Evolutionary conservation across 306 rosid species (phyloP).

Genomic region (Pterocarpus macrocarpus): DNA sequence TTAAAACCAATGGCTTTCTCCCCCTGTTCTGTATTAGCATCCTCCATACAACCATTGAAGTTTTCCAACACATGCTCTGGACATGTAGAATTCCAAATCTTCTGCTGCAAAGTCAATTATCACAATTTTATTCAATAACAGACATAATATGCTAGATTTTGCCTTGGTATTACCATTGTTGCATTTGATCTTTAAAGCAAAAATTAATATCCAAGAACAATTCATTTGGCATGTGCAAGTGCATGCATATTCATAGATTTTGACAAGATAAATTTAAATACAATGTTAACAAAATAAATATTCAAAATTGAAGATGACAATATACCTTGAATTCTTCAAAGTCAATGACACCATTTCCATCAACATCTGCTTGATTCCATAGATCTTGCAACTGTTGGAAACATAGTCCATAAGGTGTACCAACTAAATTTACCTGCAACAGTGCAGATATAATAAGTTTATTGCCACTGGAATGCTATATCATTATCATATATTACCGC

Average conservation of each 20-base stretch:
- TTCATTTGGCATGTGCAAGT: not conserved
- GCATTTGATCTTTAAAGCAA: conserved; percentile 5
- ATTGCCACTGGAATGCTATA: conserved; percentile 8
- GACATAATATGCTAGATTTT: conserved; percentile 5
- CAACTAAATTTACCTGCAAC: conserved; percentile 74
- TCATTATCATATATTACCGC: not conserved
- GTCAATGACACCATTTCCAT: conserved; percentile 78
- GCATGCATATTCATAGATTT: not conserved
- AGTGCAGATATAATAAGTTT: conserved; percentile 38
- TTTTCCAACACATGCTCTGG: conserved; percentile 57
- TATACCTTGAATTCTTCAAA: conserved; percentile 86
- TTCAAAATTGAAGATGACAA: conserved; percentile 23
- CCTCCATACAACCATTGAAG: conserved; percentile 43
- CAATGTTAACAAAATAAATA: not conserved
- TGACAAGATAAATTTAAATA: not conserved
- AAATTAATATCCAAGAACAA: conserved; percentile 22
- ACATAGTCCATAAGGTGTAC: conserved; percentile 74
- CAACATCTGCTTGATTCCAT: conserved; percentile 84
- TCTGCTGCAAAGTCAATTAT: conserved; percentile 60
- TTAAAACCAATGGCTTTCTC: conserved; percentile 69
- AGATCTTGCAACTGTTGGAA: conserved; percentile 80
- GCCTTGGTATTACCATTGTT: not conserved
- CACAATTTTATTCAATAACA: conserved; percentile 21
- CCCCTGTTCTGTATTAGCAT: conserved; percentile 36
- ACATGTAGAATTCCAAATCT: conserved; percentile 71